Base-by-base conservation (phyloP, 805 yeast genomes). In the Millerago galiae region DNA sequence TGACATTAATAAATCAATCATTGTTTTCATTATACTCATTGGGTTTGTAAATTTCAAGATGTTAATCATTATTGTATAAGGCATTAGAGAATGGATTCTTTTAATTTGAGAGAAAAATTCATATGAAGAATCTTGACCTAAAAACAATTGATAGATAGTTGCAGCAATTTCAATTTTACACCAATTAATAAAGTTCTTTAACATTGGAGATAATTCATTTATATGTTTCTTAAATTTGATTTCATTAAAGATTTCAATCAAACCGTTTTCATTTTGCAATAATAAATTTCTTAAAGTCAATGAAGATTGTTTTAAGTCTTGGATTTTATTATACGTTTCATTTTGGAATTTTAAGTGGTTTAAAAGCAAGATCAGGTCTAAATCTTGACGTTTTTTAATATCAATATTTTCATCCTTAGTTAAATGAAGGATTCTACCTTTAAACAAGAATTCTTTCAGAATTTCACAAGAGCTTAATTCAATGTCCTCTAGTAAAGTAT, bases 1-100 rank as follows among this genome's bases (percentile, higher is more conserved):
- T n/a, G 83, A 86, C 67, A 93, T 76, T 51, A 91, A 78, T 45
- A 91, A 59, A 53, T 88, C 96, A 29, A 90, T 74, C 59, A 91
- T 65, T 17, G 81, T 77, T 47, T 89, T 84, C 66, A 87, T 78
- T 24, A 91, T 79, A 34, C 82, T 76, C 63, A 89, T 77, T 2
- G 99, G 98, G 56, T 91, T 91, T 0, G 98, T 87, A 46, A 83
- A 78, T 55, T 79, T 74, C 55, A 93, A 62, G 17, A 91, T 83
- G 16, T 86, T 85, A 34, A 81, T 80, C 60, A 90, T 76, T 29
- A 91, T 58, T 2, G 74, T 65, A 60, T 91, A 93, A 0, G 98
- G 99, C 65, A 91, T 77, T 45, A 87, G 56, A 27, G 71, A 65
- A 63, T 91, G 96, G 32, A 93, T 64, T 44, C 81, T 75, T 49